Base-by-base conservation (phyloP, 192 early-diverging fungal genomes). In the Coemansia sp. region DNA sequence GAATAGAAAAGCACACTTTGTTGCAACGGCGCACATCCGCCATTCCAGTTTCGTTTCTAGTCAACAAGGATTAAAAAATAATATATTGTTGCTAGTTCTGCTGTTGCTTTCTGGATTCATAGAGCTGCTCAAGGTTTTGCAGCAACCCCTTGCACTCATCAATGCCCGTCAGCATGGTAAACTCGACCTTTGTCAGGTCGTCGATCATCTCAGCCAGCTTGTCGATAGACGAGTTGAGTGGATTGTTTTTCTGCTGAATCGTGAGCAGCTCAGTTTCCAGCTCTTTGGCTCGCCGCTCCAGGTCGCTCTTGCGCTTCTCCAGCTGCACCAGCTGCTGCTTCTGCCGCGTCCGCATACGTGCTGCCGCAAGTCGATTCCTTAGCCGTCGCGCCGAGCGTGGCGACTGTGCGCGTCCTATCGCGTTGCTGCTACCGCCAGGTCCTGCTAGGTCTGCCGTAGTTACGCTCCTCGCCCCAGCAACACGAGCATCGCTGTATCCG, bases 261-360 rank as follows among this genome's bases (percentile, higher is more conserved):
- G 22, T n/a, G 3, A 46, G 50, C 32, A 77, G 46, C 54, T 77
- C 75, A 12, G 38, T 43, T 22, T 77, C 68, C 19, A 77, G 54
- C 26, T 67, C 60, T 0, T 68, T 60, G 0, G 69, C 75, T 32
- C 60, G 65, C 48, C 26, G 41, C 50, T 77, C 75, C 19, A 77
- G 54, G 7, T 53, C 40, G 15, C 34, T 44, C 57, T 77, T 77
- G 58, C 75, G 65, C 46, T 68, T 43, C 58, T 77, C 68, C 21
- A 77, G 48, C 44, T 71, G 61, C 5, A 50, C 75, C 61, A 77
- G 35, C 18, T 77, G 75, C 55, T 72, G 75, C 42, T 68, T 71
- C 60, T 77, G 75, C 39, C 75, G 61, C 14, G 60, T 60, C 12
- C 75, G 75, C 75, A 77, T 77, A 38, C 75, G 65, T 1, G 75